A percentile compares a stretch with the other conserved stretches of the same genome.
Conservation (phyloP, 495 filamentous ascomycete species). For the Aspergillus saccharolyticus region DNA sequence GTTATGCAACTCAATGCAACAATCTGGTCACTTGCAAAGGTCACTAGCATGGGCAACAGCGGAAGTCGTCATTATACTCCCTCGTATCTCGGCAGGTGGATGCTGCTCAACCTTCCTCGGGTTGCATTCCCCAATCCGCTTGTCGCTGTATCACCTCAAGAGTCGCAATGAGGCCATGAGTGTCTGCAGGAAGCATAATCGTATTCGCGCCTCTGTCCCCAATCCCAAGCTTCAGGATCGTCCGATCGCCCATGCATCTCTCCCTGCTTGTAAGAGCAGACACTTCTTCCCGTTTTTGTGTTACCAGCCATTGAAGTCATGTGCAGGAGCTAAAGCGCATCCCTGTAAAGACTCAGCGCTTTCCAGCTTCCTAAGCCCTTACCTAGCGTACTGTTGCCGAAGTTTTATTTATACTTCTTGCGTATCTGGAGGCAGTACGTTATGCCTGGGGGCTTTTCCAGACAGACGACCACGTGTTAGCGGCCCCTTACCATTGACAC, state of each 20-base stretch:
- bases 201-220: neutral
- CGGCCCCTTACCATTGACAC: conserved; percentile 27
- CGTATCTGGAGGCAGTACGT: conserved; percentile 45
- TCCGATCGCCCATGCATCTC: neutral
- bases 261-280: neutral
- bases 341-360: neutral
- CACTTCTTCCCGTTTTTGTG: neutral
- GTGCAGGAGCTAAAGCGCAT: neutral
- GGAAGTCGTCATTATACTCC: neutral
- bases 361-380: neutral
- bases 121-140: conserved; percentile 2
- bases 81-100: neutral
- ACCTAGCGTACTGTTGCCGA: neutral
- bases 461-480: conserved; percentile 31
- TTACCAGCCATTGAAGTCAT: neutral
- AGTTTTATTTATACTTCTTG: conserved; percentile 24
- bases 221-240: neutral
- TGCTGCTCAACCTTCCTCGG: neutral
- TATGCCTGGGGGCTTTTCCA: neutral
- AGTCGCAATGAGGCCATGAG: neutral
- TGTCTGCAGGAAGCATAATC: conserved; percentile 2
- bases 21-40: neutral
- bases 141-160: neutral
- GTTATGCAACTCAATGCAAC: neutral
- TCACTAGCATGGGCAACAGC: neutral